Conservation (phyloP, 108 stramenopile species). For the Nannochloropsis salina region DNA sequence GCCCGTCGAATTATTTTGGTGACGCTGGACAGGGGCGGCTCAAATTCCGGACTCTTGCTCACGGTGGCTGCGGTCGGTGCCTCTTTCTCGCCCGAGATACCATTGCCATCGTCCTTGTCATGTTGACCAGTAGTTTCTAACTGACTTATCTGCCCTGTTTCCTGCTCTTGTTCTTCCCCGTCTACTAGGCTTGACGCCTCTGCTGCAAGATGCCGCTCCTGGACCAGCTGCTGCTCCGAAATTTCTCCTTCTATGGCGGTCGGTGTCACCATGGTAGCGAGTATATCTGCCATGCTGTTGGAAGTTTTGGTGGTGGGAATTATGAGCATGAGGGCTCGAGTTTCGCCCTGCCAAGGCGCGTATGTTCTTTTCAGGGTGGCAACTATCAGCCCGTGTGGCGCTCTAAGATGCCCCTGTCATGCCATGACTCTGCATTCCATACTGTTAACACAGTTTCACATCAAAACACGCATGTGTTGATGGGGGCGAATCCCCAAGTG, state of each 20-base stretch:
- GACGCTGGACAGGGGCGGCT: conserved; percentile 44
- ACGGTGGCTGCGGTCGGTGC: neutral
- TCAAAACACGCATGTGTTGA: too few relatives aligned
- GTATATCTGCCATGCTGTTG: neutral
- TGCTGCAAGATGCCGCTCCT: neutral
- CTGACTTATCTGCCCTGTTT: neutral
- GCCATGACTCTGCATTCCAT: too few relatives aligned
- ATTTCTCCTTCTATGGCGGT: too few relatives aligned
- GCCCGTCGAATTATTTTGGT: conserved; percentile 35
- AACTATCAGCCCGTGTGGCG: too few relatives aligned
- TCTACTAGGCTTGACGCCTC: neutral
- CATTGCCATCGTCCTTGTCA: neutral
- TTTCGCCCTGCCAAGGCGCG: too few relatives aligned
- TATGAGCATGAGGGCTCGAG: too few relatives aligned
- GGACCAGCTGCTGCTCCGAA: too few relatives aligned
- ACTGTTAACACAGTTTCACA: too few relatives aligned
- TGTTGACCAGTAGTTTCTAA: neutral
- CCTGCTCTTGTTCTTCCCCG: neutral
- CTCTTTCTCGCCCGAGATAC: neutral
- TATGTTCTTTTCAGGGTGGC: too few relatives aligned
- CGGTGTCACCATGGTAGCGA: neutral
- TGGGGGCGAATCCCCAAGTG: too few relatives aligned
- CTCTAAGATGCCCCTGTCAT: too few relatives aligned
- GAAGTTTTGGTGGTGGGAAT: neutral
- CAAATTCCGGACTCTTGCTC: conserved; percentile 43